phyloP scores from a whole-genome alignment of 768 basidiomycete species.

The Tephrocybe sp. region DNA sequence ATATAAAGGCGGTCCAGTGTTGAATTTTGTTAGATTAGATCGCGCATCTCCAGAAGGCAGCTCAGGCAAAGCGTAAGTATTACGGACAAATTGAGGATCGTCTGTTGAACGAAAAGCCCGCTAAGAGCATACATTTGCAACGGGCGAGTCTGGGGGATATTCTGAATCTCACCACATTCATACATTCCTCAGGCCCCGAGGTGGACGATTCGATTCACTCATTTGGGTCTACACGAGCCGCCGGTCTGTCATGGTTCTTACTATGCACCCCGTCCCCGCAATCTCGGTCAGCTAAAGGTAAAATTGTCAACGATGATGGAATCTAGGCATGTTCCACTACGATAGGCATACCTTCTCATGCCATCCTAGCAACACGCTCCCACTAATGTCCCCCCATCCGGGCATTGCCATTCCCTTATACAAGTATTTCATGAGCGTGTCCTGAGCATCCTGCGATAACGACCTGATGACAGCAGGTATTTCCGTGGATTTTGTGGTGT shows the following conservation, averaged over 20 bases:
- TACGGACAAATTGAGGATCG: too few species aligned
- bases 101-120: too few species aligned
- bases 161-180: too few species aligned
- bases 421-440: conserved; percentile 95
- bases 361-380: conserved; percentile 77
- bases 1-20: too few species aligned
- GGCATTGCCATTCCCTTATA: conserved; percentile 93
- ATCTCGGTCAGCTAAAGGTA: conserved; percentile 79
- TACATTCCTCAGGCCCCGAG: too few species aligned
- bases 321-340: too few species aligned
- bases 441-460: conserved; percentile 74
- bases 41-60: too few species aligned
- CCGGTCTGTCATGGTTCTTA: conserved; percentile 70
- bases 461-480: conserved; percentile 74
- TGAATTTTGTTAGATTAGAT: too few species aligned
- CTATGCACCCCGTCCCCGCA: conserved; percentile 94
- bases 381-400: conserved; percentile 59
- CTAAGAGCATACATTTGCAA: too few species aligned
- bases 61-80: too few species aligned
- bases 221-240: conserved; percentile 50
- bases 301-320: not conserved
- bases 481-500: conserved; percentile 90
- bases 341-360: conserved; percentile 95
- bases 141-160: too few species aligned
- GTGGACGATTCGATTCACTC: too few species aligned